Evolutionary conservation across 2,329 filamentous ascomycete species (phyloP).

Genomic region (Aureobasidium sp.): DNA sequence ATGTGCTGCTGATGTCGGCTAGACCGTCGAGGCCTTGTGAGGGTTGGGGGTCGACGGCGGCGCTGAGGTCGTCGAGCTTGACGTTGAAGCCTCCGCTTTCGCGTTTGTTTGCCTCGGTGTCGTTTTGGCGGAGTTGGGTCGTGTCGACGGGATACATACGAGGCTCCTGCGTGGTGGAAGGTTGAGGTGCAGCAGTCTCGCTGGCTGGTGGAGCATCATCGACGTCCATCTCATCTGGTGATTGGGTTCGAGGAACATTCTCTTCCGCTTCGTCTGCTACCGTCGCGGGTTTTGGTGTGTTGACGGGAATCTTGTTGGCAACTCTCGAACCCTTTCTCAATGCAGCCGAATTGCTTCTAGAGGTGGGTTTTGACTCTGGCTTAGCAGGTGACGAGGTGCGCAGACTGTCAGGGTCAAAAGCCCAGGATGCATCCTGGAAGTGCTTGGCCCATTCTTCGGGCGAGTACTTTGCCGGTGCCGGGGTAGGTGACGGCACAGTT

Average conservation of each 20-base stretch:
- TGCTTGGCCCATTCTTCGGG: conserved; percentile 35
- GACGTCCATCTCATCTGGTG: conserved; percentile 40
- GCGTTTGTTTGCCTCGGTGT: conserved; percentile 12
- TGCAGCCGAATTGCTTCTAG: conserved; percentile 2
- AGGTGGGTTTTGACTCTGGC: background rate
- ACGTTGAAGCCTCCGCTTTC: conserved; percentile 15
- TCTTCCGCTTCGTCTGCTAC: conserved; percentile 20
- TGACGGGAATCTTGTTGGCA: conserved; percentile 2
- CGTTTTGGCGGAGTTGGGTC: conserved; percentile 13
- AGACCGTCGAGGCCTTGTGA: conserved; percentile 47
- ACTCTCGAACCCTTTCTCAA: conserved; percentile 3
- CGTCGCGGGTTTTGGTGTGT: conserved; percentile 4
- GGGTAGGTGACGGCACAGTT: conserved; percentile 10
- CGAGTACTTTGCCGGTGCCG: conserved; percentile 27
- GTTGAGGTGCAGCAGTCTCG: background rate
- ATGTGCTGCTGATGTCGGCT: conserved; percentile 42
- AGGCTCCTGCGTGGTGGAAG: conserved; percentile 15
- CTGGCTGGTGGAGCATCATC: conserved; percentile 28
- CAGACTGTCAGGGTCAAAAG: conserved; percentile 14
- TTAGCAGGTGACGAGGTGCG: conserved; percentile 1
- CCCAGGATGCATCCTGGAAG: conserved; percentile 36
- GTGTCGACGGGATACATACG: conserved; percentile 24
- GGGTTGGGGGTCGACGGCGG: conserved; percentile 40
- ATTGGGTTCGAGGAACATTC: conserved; percentile 19
- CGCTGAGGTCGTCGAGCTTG: conserved; percentile 42